Evolutionary conservation across 768 basidiomycete species (phyloP).

Genomic region (Leccinum variicolor): DNA sequence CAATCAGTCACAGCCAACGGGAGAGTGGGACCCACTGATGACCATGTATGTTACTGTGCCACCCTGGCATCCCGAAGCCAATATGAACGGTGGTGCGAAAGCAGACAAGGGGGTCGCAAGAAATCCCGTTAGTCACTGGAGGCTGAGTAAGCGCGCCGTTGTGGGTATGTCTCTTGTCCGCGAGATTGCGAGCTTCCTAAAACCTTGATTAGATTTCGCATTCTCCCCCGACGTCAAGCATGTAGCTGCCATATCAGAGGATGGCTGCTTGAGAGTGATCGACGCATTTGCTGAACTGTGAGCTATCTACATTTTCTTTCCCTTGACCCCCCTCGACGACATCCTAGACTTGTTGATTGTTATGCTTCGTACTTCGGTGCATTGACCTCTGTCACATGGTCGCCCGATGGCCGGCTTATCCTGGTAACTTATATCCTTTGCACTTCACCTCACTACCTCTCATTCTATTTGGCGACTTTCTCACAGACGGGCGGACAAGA

Average conservation of each 20-base stretch:
- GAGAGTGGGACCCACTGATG: slow-evolving; percentile 74
- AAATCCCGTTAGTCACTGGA: slow-evolving; percentile 92
- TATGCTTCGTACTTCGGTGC: slow-evolving; percentile 95
- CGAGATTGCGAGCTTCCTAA: not conserved
- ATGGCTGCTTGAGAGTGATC: slow-evolving; percentile 87
- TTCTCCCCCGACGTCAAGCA: slow-evolving; percentile 93
- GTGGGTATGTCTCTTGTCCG: slow-evolving; percentile 50
- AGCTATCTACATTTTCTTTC: slow-evolving; percentile 22
- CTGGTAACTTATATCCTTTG: slow-evolving; percentile 42
- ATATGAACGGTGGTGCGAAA: slow-evolving; percentile 29
- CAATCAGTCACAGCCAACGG: slow-evolving; percentile 23
- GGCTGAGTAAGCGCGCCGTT: slow-evolving; percentile 66
- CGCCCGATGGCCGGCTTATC: slow-evolving; percentile 92
- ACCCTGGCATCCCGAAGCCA: slow-evolving; percentile 73
- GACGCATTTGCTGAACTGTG: slow-evolving; percentile 86
- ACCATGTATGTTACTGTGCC: slow-evolving; percentile 79
- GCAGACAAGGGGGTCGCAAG: slow-evolving; percentile 69
- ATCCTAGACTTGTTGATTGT: slow-evolving; percentile 78
- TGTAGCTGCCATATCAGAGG: slow-evolving; percentile 88
- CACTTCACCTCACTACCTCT: not conserved
- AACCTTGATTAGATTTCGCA: slow-evolving; percentile 61
- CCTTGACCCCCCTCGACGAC: slow-evolving; percentile 4
- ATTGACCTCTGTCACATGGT: slow-evolving; percentile 89
- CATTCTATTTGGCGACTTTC: slow-evolving; percentile 4
- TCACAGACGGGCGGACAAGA: slow-evolving; percentile 92